phyloP scores from a whole-genome alignment of 1,139 yeast species.

The Pichiaceae sp. region DNA sequence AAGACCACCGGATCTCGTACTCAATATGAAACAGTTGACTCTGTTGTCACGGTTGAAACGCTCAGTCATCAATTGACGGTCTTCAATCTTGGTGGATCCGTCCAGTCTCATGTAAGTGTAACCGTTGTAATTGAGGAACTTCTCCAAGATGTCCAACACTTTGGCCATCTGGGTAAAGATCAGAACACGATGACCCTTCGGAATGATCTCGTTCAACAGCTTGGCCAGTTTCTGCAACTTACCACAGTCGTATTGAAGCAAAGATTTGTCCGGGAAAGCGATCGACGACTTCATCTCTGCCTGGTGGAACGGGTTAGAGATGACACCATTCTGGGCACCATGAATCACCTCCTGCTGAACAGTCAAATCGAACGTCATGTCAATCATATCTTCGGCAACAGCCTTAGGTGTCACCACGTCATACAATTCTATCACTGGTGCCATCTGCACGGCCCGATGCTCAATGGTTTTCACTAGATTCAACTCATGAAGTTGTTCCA shows the following conservation, averaged over 20 bases:
- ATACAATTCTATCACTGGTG: conserved; percentile 58
- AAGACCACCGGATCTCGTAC: conserved; percentile 95
- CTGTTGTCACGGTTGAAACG: conserved; percentile 80
- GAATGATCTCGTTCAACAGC: conserved; percentile 66
- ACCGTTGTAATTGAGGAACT: conserved; percentile 90
- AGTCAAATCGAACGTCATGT: conserved; percentile 39
- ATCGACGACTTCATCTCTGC: conserved; percentile 82
- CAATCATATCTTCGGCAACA: conserved; percentile 69
- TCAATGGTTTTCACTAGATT: conserved; percentile 32
- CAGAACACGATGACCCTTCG: conserved; percentile 86
- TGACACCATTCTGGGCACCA: conserved; percentile 24
- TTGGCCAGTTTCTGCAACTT: conserved; percentile 79
- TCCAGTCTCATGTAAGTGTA: conserved; percentile 90
- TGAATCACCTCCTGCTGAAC: conserved; percentile 25
- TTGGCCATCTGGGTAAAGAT: conserved; percentile 98
- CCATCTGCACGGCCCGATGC: conserved; percentile 35
- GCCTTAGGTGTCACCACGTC: conserved; percentile 86
- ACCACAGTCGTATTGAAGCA: conserved; percentile 94
- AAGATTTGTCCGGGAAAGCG: conserved; percentile 92
- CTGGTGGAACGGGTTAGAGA: conserved; percentile 67
- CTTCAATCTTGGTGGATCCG: conserved; percentile 96
- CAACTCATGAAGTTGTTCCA: conserved; percentile 15
- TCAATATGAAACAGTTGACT: conserved; percentile 84
- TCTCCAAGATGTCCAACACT: conserved; percentile 88
- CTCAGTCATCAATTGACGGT: conserved; percentile 89